These are phyloP conservation scores for Botrytis elliptica DNA, from an alignment of 2,329 filamentous ascomycete species.

Conservation along the genomic window DNA sequence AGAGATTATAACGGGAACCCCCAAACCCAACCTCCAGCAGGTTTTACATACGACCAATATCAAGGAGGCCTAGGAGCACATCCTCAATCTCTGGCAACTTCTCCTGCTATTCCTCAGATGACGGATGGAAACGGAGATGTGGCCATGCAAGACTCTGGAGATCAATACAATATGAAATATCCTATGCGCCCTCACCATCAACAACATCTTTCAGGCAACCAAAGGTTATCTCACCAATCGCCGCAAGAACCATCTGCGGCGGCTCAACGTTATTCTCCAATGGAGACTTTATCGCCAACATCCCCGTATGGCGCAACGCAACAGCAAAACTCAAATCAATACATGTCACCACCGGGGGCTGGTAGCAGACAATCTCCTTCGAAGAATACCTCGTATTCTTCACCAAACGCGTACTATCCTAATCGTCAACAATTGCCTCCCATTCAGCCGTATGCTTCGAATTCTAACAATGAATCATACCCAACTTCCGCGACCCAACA, in stretches of 20 bases:
- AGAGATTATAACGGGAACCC: conserved; percentile 46
- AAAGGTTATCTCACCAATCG: conserved; percentile 63
- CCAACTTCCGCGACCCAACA: conserved; percentile 67
- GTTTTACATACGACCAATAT: conserved; percentile 69
- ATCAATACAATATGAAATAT: conserved; percentile 84
- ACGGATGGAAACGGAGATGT: conserved; percentile 75
- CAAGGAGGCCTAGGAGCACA: conserved; percentile 48
- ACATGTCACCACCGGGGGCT: conserved; percentile 45
- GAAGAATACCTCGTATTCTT: conserved; percentile 60
- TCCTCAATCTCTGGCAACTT: conserved; percentile 55
- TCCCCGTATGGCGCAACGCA: conserved; percentile 72
- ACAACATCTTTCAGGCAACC: conserved; percentile 59
- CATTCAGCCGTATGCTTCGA: conserved; percentile 65
- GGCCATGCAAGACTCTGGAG: conserved; percentile 80
- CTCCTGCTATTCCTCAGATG: conserved; percentile 57
- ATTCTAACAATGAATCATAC: conserved; percentile 67
- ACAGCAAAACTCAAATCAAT: conserved; percentile 46
- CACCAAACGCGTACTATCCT: conserved; percentile 57
- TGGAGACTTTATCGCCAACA: conserved; percentile 82
- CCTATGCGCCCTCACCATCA: conserved; percentile 76
- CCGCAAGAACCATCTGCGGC: conserved; percentile 76
- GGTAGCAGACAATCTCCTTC: conserved; percentile 75
- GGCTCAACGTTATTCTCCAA: conserved; percentile 91
- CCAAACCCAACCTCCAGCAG: conserved; percentile 52
- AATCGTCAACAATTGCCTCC: conserved; percentile 67